phyloP scores from a whole-genome alignment of 192 early-diverging fungal species.

The Linderina pennispora region DNA sequence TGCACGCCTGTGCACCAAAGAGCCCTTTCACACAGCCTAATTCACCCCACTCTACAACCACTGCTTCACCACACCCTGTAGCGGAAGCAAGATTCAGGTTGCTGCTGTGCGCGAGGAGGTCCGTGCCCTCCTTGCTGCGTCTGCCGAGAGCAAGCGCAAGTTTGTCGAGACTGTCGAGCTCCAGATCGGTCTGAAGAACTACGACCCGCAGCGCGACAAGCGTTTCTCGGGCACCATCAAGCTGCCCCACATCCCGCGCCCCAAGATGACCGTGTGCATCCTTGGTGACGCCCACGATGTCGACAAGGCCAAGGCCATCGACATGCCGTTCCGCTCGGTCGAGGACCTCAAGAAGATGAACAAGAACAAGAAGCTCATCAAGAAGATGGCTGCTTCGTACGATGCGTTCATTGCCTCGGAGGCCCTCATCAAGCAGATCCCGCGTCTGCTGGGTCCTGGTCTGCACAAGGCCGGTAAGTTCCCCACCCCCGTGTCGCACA shows the following conservation, averaged over 20 bases:
- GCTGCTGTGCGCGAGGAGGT: conserved; percentile 83
- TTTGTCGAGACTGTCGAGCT: conserved; percentile 97
- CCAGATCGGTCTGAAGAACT: conserved; percentile 99
- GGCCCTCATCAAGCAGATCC: conserved; percentile 98
- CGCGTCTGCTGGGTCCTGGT: conserved; percentile 96
- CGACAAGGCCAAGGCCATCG: conserved; percentile 89
- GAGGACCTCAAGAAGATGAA: conserved; percentile 99
- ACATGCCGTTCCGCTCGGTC: conserved; percentile 86
- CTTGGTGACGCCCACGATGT: conserved; percentile 95
- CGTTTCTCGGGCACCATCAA: conserved; percentile 96
- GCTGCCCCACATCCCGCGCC: conserved; percentile 93
- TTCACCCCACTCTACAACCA: neutral
- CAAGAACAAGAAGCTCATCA: conserved; percentile 99
- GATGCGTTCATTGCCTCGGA: conserved; percentile 98
- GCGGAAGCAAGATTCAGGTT: conserved; percentile 76
- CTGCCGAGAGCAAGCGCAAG: conserved; percentile 90
- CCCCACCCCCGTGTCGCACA: conserved; percentile 90
- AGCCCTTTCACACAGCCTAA: no score
- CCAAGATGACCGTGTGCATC: conserved; percentile 92
- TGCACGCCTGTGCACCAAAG: neutral
- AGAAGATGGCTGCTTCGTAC: conserved; percentile 98
- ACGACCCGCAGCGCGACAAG: conserved; percentile 99
- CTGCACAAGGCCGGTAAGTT: conserved; percentile 99
- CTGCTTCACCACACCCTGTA: conserved; percentile 6
- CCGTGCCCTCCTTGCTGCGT: conserved; percentile 57